phyloP scores from a whole-genome alignment of 441 rosid species.

The Croton setiger region DNA sequence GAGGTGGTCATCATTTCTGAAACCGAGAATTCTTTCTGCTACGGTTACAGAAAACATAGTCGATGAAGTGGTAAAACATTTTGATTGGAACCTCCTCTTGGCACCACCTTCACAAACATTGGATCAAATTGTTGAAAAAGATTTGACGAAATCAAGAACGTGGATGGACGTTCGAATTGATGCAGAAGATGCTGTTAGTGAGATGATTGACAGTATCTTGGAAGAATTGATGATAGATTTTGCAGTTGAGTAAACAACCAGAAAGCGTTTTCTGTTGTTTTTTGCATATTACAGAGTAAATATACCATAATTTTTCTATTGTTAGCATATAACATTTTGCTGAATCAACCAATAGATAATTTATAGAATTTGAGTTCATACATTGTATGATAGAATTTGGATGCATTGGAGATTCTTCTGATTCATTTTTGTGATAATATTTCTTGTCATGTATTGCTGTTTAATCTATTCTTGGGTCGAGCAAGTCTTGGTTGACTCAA shows the following conservation, averaged over 20 bases:
- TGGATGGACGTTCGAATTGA: constrained; percentile 52
- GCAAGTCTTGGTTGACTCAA: no score
- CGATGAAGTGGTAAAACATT: constrained; percentile 45
- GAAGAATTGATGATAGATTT: constrained; percentile 47
- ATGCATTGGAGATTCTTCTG: no score
- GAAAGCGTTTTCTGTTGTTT: background rate
- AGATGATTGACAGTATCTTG: constrained; percentile 41
- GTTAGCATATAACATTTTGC: background rate
- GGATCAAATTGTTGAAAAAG: constrained; percentile 45
- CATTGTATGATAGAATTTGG: no score
- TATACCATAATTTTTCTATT: background rate
- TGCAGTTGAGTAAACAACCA: constrained; percentile 26
- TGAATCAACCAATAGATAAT: background rate
- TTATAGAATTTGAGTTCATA: background rate
- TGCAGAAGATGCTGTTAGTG: constrained; percentile 45
- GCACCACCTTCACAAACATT: constrained; percentile 29
- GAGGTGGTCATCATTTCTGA: constrained; percentile 37
- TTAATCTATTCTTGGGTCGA: no score
- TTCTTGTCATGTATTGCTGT: no score
- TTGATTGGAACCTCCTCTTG: constrained; percentile 45
- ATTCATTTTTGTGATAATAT: no score
- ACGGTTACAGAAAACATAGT: constrained; percentile 27
- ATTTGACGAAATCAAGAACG: constrained; percentile 42
- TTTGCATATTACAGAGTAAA: background rate
- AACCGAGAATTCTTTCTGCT: constrained; percentile 23